Conservation (phyloP, 805 yeast species). For the Sugiyamaella smithiae region DNA sequence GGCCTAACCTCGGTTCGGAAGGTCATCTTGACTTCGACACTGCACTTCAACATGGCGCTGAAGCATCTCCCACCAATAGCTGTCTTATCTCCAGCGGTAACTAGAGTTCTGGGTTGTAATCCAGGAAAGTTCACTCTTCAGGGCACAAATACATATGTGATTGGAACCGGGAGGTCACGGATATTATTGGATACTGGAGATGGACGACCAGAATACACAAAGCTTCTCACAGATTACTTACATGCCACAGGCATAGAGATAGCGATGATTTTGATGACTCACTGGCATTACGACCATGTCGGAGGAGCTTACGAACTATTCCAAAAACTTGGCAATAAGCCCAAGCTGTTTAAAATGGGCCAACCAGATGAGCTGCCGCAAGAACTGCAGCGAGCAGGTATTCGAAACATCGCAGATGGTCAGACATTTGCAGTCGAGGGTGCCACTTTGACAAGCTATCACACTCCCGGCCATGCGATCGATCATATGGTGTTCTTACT, state of each 20-base stretch:
- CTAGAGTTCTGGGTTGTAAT: conserved; percentile 37
- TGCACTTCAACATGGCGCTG: conserved; percentile 1
- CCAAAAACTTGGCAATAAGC: conserved; percentile 2
- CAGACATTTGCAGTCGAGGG: conserved; percentile 29
- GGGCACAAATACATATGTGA: conserved; percentile 40
- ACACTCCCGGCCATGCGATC: conserved; percentile 39
- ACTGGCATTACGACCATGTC: conserved; percentile 39
- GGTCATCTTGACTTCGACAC: no score
- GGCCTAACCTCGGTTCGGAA: no score
- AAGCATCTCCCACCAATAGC: conserved; percentile 22
- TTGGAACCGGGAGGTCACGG: conserved; percentile 34
- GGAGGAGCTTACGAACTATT: conserved; percentile 30
- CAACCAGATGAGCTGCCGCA: conserved; percentile 4
- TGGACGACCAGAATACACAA: conserved; percentile 31
- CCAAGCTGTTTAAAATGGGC: conserved; percentile 9
- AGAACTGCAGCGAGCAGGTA: conserved; percentile 3
- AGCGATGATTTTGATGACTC: conserved; percentile 33
- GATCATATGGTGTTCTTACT: conserved; percentile 38
- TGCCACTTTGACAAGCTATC: conserved; percentile 29
- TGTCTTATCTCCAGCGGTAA: conserved; percentile 33
- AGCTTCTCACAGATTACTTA: conserved; percentile 27
- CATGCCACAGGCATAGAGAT: conserved; percentile 24
- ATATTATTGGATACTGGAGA: conserved; percentile 38
- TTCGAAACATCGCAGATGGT: conserved; percentile 26
- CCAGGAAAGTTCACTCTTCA: conserved; percentile 39